Evolutionary conservation across 495 filamentous ascomycete species (phyloP).

Genomic region (Daldinia decipiens): DNA sequence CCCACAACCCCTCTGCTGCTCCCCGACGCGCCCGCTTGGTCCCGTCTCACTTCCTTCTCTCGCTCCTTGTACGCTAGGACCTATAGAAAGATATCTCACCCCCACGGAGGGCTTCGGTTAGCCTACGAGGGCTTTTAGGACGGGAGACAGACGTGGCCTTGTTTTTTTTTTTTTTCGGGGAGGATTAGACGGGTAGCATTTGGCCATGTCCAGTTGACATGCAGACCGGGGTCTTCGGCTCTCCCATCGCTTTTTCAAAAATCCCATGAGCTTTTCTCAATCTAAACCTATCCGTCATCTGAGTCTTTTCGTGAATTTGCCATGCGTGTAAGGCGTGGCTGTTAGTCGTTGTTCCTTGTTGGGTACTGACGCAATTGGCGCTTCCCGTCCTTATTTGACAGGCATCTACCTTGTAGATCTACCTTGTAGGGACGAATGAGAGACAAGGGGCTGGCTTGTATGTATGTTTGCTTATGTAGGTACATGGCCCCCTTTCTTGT

Average conservation of each 20-base stretch:
- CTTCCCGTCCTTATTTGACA: slow-evolving; percentile 18
- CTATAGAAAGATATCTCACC: slow-evolving; percentile 14
- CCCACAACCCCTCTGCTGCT: not conserved
- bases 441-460: slow-evolving; percentile 3
- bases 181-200: slow-evolving; percentile 9
- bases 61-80: not conserved
- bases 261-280: slow-evolving; percentile 14
- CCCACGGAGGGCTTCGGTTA: slow-evolving; percentile 16
- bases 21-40: not conserved
- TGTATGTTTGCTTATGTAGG: not conserved
- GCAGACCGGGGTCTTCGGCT: not conserved
- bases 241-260: slow-evolving; percentile 8
- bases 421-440: slow-evolving; percentile 20
- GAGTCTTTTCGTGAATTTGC: not conserved
- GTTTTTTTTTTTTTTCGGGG: not conserved
- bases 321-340: slow-evolving; percentile 6
- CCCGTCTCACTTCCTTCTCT: not conserved
- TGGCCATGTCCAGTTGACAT: slow-evolving; percentile 15
- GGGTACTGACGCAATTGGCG: slow-evolving; percentile 21
- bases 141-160: not conserved
- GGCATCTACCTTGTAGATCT: slow-evolving; percentile 27
- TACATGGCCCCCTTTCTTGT: not conserved
- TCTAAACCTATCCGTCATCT: not conserved
- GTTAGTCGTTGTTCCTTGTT: slow-evolving; percentile 25
- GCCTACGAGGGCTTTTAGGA: not conserved